phyloP scores from a whole-genome alignment of 192 early-diverging fungal species.

The Coemansia sp. region DNA sequence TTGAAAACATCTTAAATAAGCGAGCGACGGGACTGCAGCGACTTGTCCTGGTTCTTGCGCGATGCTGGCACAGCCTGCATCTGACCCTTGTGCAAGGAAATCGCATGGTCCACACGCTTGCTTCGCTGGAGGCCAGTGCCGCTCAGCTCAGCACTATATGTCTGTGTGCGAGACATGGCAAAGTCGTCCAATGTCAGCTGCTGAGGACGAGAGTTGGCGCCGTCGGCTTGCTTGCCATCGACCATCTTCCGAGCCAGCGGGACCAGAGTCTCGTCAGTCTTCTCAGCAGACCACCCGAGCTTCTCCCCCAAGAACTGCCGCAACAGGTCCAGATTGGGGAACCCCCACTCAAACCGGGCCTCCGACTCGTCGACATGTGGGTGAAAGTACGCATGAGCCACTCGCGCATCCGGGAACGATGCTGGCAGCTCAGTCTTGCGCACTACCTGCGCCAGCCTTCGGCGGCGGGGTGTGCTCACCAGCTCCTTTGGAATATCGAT shows the following conservation, averaged over 20 bases:
- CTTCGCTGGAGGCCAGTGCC: slow-evolving; percentile 26
- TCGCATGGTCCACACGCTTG: slow-evolving; percentile 48
- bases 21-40: slow-evolving; percentile 10
- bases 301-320: slow-evolving; percentile 51
- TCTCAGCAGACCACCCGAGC: slow-evolving; percentile 48
- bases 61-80: neutral
- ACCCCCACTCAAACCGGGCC: slow-evolving; percentile 42
- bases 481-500: slow-evolving; percentile 41
- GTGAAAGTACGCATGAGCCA: slow-evolving; percentile 77
- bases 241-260: slow-evolving; percentile 52
- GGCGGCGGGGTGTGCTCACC: slow-evolving; percentile 25
- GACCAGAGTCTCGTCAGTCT: slow-evolving; percentile 51
- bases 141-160: neutral
- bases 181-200: slow-evolving; percentile 43
- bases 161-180: neutral
- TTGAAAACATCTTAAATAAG: neutral
- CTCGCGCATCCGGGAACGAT: slow-evolving; percentile 77
- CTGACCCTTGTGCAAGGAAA: slow-evolving; percentile 31
- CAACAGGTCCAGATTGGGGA: slow-evolving; percentile 56
- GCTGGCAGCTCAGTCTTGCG: slow-evolving; percentile 69
- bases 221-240: slow-evolving; percentile 10
- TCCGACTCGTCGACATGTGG: slow-evolving; percentile 66
- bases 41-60: slow-evolving; percentile 10
- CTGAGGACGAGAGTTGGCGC: neutral
- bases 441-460: slow-evolving; percentile 62